phyloP scores from a whole-genome alignment of 257 asterid genomes.

The Fraxinus anomala region DNA sequence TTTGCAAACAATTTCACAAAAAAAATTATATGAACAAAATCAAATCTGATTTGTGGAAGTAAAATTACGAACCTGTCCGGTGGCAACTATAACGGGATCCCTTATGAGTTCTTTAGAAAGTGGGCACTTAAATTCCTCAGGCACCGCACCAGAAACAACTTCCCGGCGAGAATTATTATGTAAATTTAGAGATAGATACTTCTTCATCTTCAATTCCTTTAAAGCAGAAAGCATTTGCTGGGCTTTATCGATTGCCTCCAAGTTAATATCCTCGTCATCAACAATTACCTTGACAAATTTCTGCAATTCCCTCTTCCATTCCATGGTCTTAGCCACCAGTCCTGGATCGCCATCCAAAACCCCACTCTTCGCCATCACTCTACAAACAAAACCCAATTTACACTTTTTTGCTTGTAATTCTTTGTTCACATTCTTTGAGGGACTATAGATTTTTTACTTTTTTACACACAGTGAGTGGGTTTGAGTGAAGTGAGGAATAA shows the following conservation, averaged over 20 bases:
- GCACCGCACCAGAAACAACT: slow-evolving; percentile 37
- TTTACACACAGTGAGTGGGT: neutral
- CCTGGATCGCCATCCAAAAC: slow-evolving; percentile 56
- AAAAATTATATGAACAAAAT: no score
- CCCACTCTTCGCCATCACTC: slow-evolving; percentile 78
- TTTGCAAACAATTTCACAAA: neutral
- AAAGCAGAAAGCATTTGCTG: slow-evolving; percentile 46
- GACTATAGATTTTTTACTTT: neutral
- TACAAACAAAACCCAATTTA: neutral
- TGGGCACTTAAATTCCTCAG: slow-evolving; percentile 86
- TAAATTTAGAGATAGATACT: slow-evolving; percentile 35
- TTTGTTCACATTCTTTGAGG: slow-evolving; percentile 16
- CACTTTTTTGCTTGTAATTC: neutral
- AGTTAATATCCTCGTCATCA: slow-evolving; percentile 56
- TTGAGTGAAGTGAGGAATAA: slow-evolving; percentile 46
- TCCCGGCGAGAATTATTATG: neutral
- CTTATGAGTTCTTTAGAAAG: slow-evolving; percentile 80
- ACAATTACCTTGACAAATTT: slow-evolving; percentile 59
- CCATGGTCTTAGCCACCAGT: slow-evolving; percentile 54
- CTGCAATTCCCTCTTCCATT: slow-evolving; percentile 72
- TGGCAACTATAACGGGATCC: slow-evolving; percentile 83
- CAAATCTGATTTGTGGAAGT: neutral
- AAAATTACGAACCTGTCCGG: slow-evolving; percentile 70
- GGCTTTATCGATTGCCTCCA: slow-evolving; percentile 71
- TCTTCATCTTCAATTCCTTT: slow-evolving; percentile 63